These are phyloP conservation scores for Dispira parvispora DNA, from an alignment of 192 early-diverging fungal genomes.

Conservation along the genomic window DNA sequence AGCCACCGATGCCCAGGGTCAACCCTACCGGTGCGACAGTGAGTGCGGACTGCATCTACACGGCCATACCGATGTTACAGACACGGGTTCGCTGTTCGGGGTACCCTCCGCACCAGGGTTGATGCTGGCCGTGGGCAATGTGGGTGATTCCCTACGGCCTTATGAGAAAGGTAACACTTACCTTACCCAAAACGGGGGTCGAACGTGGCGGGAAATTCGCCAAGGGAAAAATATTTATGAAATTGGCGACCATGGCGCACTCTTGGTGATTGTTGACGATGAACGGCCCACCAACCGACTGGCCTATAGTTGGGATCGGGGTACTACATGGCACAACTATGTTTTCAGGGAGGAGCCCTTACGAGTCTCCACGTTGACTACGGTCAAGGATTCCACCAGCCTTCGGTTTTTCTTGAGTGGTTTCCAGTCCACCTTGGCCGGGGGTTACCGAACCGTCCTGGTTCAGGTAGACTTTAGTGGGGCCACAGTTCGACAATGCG, in stretches of 20 bases:
- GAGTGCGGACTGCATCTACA: slow-evolving; percentile 72
- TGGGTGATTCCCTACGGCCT: slow-evolving; percentile 43
- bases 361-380: slow-evolving; percentile 38
- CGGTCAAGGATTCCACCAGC: slow-evolving; percentile 44
- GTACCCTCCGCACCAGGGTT: slow-evolving; percentile 55
- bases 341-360: slow-evolving; percentile 40
- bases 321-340: slow-evolving; percentile 48
- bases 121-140: slow-evolving; percentile 82
- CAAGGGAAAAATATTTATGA: slow-evolving; percentile 52
- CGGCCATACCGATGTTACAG: slow-evolving; percentile 30
- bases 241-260: slow-evolving; percentile 82
- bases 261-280: slow-evolving; percentile 63
- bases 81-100: slow-evolving; percentile 43
- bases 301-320: slow-evolving; percentile 65
- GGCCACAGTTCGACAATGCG: slow-evolving; percentile 25
- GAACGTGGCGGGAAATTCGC: slow-evolving; percentile 59
- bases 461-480: slow-evolving; percentile 44
- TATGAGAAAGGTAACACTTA: slow-evolving; percentile 53
- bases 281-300: slow-evolving; percentile 45
- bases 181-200: slow-evolving; percentile 72
- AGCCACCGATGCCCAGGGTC: slow-evolving; percentile 16
- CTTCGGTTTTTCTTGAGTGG: slow-evolving; percentile 62
- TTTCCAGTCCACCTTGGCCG: slow-evolving; percentile 16
- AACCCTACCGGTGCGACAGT: slow-evolving; percentile 16
- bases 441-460: slow-evolving; percentile 17